These are phyloP conservation scores for Sedum album DNA, from an alignment of 164 flowering plant genomes.

Conservation along the genomic window DNA sequence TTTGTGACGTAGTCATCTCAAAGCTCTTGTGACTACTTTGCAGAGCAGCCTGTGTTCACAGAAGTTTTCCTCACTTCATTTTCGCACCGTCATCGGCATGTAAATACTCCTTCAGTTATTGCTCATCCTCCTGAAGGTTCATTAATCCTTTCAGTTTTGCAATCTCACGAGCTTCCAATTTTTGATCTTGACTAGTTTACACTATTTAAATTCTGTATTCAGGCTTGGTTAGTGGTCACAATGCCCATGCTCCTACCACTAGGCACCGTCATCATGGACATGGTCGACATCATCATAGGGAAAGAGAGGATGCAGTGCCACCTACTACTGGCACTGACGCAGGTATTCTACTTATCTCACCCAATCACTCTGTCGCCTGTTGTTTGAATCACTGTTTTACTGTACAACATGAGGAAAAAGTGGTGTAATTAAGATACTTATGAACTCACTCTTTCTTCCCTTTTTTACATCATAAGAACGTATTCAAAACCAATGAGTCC, in stretches of 20 bases:
- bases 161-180: background rate
- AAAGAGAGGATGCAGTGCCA: slow-evolving; percentile 28
- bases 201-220: slow-evolving; percentile 10
- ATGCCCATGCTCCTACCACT: slow-evolving; percentile 11
- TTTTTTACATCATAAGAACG: too few relatives aligned
- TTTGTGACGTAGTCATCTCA: background rate
- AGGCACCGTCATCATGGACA: slow-evolving; percentile 31
- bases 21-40: background rate
- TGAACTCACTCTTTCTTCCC: background rate
- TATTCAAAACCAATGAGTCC: too few relatives aligned
- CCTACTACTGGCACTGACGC: slow-evolving; percentile 37
- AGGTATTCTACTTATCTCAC: slow-evolving; percentile 18
- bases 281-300: slow-evolving; percentile 16
- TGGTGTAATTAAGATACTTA: too few relatives aligned
- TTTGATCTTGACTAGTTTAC: background rate
- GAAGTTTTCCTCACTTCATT: background rate
- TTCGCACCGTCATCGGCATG: background rate
- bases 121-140: background rate
- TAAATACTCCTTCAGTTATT: background rate
- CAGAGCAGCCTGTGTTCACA: background rate
- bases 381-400: too few relatives aligned
- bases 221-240: slow-evolving; percentile 37
- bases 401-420: too few relatives aligned
- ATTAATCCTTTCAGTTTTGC: slow-evolving; percentile 2
- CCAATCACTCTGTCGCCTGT: too few relatives aligned